Conservation (phyloP, 108 stramenopile genomes). For the Discostella pseudostelligera region DNA sequence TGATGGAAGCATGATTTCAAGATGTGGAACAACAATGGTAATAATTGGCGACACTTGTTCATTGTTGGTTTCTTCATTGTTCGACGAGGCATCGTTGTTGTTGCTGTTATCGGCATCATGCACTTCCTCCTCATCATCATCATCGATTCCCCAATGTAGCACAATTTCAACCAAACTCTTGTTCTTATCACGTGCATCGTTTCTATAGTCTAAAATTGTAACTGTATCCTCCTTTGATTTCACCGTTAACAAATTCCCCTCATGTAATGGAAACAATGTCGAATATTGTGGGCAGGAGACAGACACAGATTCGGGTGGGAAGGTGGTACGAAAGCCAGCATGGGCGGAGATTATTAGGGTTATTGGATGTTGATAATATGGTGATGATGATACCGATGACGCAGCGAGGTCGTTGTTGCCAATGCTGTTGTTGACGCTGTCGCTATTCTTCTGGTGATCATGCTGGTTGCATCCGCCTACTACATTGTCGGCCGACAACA, state of each 20-base stretch:
- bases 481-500: too few relatives aligned
- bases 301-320: constrained; percentile 14
- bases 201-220: constrained; percentile 1
- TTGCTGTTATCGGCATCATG: background rate
- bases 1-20: constrained; percentile 17
- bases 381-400: too few relatives aligned
- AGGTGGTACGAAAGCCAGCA: constrained; percentile 25
- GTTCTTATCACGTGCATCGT: too few relatives aligned
- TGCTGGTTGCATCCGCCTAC: too few relatives aligned
- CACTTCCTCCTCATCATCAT: background rate
- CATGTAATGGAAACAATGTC: constrained; percentile 7
- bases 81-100: background rate
- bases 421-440: too few relatives aligned
- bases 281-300: constrained; percentile 18
- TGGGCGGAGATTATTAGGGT: constrained; percentile 7
- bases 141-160: constrained; percentile 2
- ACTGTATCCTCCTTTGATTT: constrained; percentile 13
- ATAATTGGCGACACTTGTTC: background rate
- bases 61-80: constrained; percentile 8
- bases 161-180: background rate
- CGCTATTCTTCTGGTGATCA: too few relatives aligned
- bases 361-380: constrained; percentile 2
- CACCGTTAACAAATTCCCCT: constrained; percentile 25
- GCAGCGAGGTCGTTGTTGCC: background rate
- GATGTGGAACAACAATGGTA: constrained; percentile 1